Evolutionary conservation across 163 green algal species (phyloP).

Genomic region (Trebouxia gelatinosa): DNA sequence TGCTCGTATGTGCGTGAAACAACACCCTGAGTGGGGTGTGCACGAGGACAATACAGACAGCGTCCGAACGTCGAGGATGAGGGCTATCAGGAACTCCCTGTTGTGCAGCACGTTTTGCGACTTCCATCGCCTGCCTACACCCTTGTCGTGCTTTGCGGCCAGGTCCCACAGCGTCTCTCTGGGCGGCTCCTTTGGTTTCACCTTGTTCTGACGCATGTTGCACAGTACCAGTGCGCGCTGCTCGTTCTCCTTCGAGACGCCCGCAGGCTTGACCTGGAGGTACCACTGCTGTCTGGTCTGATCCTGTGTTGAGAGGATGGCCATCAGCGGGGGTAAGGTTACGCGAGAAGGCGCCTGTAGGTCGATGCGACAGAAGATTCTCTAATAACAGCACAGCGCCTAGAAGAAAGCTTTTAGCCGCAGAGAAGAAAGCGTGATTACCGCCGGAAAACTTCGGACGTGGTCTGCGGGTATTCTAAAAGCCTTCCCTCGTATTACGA

Average conservation of each 20-base stretch:
- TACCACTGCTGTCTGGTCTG: slow-evolving; percentile 4
- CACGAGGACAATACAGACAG: no score
- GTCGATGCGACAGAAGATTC: no score
- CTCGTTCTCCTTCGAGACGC: background rate
- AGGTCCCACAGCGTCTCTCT: slow-evolving; percentile 1
- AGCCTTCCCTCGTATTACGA: background rate
- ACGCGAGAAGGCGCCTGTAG: no score
- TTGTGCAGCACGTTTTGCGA: slow-evolving; percentile 5
- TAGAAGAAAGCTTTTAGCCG: background rate
- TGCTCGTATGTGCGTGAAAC: no score
- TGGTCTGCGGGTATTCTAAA: background rate
- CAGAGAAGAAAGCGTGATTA: background rate
- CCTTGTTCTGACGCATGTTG: background rate
- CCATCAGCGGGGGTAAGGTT: background rate
- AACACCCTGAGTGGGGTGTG: no score
- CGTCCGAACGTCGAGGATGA: slow-evolving; percentile 2
- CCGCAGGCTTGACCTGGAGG: slow-evolving; percentile 2
- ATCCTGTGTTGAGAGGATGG: background rate
- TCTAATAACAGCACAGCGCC: no score
- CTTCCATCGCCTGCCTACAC: slow-evolving; percentile 10
- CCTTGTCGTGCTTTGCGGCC: background rate
- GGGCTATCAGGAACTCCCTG: slow-evolving; percentile 6
- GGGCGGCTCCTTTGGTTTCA: background rate
- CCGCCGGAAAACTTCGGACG: background rate
- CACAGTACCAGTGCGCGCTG: background rate